A percentile compares a stretch with the other conserved stretches of the same genome.
These are phyloP conservation scores for Saxispiralis lemnorum DNA, from an alignment of 495 filamentous ascomycete genomes.

Conservation along the genomic window DNA sequence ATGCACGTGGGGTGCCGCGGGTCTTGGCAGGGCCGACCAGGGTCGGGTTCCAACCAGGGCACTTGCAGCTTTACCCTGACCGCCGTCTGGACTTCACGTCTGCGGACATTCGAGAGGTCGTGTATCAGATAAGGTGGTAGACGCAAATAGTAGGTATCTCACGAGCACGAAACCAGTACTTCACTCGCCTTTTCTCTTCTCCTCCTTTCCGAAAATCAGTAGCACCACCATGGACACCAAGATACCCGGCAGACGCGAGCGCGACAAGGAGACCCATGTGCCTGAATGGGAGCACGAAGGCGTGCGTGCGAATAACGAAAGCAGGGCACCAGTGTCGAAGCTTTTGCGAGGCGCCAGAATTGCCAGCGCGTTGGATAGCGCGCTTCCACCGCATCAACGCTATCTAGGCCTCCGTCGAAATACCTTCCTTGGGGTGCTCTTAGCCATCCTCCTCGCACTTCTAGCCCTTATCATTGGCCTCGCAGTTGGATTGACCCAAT, in stretches of 20 bases:
- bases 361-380: constrained; percentile 15
- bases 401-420: constrained; percentile 28
- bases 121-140: too few relatives aligned
- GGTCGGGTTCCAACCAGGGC: too few relatives aligned
- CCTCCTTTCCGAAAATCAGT: too few relatives aligned
- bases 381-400: constrained; percentile 25
- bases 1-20: too few relatives aligned
- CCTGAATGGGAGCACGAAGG: constrained; percentile 10
- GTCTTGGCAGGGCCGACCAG: too few relatives aligned
- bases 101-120: too few relatives aligned
- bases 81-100: too few relatives aligned
- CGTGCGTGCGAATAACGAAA: not conserved
- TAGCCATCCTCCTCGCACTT: constrained; percentile 22
- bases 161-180: too few relatives aligned
- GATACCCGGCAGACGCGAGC: not conserved
- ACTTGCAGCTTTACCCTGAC: too few relatives aligned
- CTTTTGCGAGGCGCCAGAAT: not conserved
- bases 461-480: constrained; percentile 39
- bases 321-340: not conserved
- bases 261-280: constrained; percentile 19
- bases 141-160: too few relatives aligned
- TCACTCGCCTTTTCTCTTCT: too few relatives aligned
- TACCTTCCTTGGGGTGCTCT: constrained; percentile 25
- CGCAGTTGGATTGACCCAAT: constrained; percentile 32
- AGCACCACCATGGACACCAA: too few relatives aligned